Base-by-base conservation (phyloP, 2,329 filamentous ascomycete genomes). In the Didymella pinodella region DNA sequence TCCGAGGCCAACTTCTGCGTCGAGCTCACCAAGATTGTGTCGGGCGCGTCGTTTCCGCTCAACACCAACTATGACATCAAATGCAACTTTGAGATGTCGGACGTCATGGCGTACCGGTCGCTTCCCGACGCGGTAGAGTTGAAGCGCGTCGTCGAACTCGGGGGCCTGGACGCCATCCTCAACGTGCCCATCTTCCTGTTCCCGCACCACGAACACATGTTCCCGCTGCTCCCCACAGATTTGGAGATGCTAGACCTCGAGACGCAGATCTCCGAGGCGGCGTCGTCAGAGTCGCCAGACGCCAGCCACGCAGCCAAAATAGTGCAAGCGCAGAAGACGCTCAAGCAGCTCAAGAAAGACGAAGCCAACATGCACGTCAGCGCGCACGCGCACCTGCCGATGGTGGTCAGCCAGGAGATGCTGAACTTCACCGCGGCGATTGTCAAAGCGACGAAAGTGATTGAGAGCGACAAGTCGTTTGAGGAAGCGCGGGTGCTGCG, bases 371-470 rank as follows among this genome's bases (percentile, higher is more conserved):
- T 85, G 58, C 77, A 75, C 31, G 72, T 85, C 44, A 78, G 77
- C 34, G 79, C 81, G 1, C 83, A 85, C 57, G 82, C 75, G 4
- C 78, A 79, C 41, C 70, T 85, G 1, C 84, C 84, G 0, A 81
- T 81, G 1, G 71, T 75, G 3, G 83, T 85, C 59, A 78, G 84
- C 57, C 83, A 85, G 59, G 78, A 80, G 20, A 73, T 85, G 4
- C 79, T 86, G 50, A 81, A 84, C 63, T 85, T 84, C 68, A 73
- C 81, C n/a, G 83, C 83, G 1, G 82, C 83, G 1, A 73, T 85
- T 0, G 79, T 85, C n/a, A 86, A 85, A 65, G 83, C 83, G 0
- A 84, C 80, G n/a, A 85, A 85, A 61, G 78, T 85, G 36, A 82
- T 85, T 45, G 83, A 85, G 63, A 72, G 81, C 26, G 82, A 85